These are phyloP conservation scores for Xylariales sp. DNA, from an alignment of 2,329 filamentous ascomycete species.

Conservation along the genomic window DNA sequence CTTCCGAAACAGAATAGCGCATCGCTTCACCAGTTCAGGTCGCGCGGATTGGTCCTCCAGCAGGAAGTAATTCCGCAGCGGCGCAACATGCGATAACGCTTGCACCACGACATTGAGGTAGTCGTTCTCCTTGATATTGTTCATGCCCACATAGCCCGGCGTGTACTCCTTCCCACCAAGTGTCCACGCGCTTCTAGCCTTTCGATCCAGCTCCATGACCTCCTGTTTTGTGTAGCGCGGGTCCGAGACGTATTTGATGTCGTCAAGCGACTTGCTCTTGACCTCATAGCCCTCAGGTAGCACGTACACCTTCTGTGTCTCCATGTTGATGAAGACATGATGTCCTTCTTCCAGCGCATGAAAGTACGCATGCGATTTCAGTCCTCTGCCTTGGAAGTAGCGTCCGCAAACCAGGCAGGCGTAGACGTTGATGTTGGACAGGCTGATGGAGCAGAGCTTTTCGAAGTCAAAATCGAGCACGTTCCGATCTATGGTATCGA, in stretches of 20 bases:
- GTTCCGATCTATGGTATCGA: slow-evolving; percentile 91
- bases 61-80: slow-evolving; percentile 87
- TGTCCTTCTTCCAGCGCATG: slow-evolving; percentile 93
- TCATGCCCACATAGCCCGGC: slow-evolving; percentile 96
- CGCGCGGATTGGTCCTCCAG: slow-evolving; percentile 72
- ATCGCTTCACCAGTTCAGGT: slow-evolving; percentile 79
- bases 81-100: slow-evolving; percentile 81
- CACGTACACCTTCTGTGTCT: slow-evolving; percentile 84
- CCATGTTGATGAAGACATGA: slow-evolving; percentile 98
- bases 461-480: slow-evolving; percentile 98
- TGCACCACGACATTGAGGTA: slow-evolving; percentile 96
- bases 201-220: slow-evolving; percentile 72
- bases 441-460: slow-evolving; percentile 91
- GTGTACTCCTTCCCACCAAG: slow-evolving; percentile 79
- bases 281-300: slow-evolving; percentile 97
- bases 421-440: slow-evolving; percentile 98
- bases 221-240: slow-evolving; percentile 78
- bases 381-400: slow-evolving; percentile 91
- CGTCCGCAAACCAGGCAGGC: slow-evolving; percentile 96
- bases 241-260: slow-evolving; percentile 97
- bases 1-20: slow-evolving; percentile 87
- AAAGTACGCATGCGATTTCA: slow-evolving; percentile 95
- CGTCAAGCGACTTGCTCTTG: slow-evolving; percentile 86
- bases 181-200: slow-evolving; percentile 63
- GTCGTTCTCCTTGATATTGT: slow-evolving; percentile 99